Evolutionary conservation across 2,329 filamentous ascomycete genomes (phyloP).

Genomic region (Apiospora malaysiana): DNA sequence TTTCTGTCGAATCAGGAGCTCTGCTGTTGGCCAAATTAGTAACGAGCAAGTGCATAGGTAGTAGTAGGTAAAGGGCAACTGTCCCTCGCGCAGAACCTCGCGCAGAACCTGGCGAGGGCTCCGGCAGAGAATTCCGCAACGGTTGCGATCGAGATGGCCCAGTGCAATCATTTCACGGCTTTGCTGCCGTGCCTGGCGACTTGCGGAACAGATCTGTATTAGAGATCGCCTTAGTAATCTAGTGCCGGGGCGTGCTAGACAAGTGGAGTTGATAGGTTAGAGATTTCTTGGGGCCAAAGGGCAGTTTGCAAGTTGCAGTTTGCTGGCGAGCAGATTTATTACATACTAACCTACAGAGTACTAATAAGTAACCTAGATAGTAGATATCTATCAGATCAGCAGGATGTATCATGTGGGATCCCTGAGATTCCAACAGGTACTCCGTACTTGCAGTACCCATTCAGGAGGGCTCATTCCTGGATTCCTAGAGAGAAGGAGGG

Average conservation of each 20-base stretch:
- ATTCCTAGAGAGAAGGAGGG: background rate
- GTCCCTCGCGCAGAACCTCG: too few relatives aligned
- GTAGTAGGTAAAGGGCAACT: background rate
- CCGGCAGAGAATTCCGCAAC: background rate
- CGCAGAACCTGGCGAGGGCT: background rate
- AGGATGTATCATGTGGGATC: background rate
- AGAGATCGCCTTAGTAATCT: conserved; percentile 14
- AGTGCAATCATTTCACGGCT: conserved; percentile 2
- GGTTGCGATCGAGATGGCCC: conserved; percentile 9
- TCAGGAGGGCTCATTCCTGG: background rate
- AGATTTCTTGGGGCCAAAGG: background rate
- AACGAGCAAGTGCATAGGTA: too few relatives aligned
- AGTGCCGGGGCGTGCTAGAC: conserved; percentile 16
- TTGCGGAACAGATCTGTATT: conserved; percentile 4
- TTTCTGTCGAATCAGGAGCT: background rate
- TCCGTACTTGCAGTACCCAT: background rate
- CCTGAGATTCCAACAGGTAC: background rate
- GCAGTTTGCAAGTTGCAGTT: background rate
- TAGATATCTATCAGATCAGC: background rate
- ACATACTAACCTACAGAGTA: too few relatives aligned
- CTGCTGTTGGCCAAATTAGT: background rate
- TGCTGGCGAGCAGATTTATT: background rate
- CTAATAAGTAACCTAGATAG: too few relatives aligned
- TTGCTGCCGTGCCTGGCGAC: background rate
- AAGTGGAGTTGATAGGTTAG: background rate